Evolutionary conservation across 495 filamentous ascomycete species (phyloP), one percentile per base, ranked within the genome.

Genomic region (Darksidea phi): DNA sequence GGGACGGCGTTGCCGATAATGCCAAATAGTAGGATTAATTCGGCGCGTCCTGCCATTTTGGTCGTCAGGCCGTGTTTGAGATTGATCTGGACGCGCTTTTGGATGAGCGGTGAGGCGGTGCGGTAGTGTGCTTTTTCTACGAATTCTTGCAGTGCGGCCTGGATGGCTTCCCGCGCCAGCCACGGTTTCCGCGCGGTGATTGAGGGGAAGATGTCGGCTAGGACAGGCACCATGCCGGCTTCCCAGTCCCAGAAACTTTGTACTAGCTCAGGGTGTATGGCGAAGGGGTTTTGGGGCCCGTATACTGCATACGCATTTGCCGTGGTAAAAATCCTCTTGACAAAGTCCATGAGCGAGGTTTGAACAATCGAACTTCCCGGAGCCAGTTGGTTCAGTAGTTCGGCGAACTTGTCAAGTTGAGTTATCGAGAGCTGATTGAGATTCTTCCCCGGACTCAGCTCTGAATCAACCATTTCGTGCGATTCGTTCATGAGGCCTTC

Each of bases 241-340:
- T 73, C 71, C 38, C 67, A 67, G 32, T 51, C 48, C 71, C 71
- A 74, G 48, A 74, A 71, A 8, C 24, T 49, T 10, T 58, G 25
- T 6, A 62, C 63, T 2, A 72, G 57, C 1, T 34, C 32, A 0
- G 71, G 66, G 45, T 74, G 26, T 17, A 71, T 25, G 4, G 54
- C 51, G 45, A 74, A 66, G 0, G 67, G 65, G 54, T 71, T 72
- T 34, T 62, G 20, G 6, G 67, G 68, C 12, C 71, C 71, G 25
- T 67, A 74, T 6, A 74, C n/a, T 7, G 65, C 49, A 23, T 36
- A 57, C 21, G 64, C 55, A 17, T 56, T 67, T 18, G 64, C 58
- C 6, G 36, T 48, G 1, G 64, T 63, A 28, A 67, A 67, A 15
- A 23, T 45, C n/a, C 42, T 26, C 20, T 55, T 56, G 6, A 67